Evolutionary conservation across 1,284 basidiomycete genomes (phyloP), one percentile per base, ranked within the genome.

Genomic region (Malassezia nana): DNA sequence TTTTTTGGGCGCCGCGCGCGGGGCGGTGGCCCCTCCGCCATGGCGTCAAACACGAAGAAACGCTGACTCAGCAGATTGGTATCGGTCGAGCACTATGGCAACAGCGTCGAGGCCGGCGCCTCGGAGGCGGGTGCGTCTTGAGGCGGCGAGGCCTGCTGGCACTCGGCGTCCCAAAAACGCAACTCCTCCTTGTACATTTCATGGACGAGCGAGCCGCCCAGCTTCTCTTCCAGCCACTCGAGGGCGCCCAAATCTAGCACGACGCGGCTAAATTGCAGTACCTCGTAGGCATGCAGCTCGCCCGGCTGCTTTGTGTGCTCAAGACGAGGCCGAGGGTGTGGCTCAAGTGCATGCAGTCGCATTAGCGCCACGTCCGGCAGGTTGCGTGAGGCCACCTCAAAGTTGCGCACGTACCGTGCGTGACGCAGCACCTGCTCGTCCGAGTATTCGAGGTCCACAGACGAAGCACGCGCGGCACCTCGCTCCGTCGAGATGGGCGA

Each of bases 221-320:
- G 59, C 58, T 69, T 71, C 47, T 69, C 70, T 54, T 74, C 71
- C 24, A 74, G 63, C 71, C 71, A 72, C 53, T 74, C 71, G 7
- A 74, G 56, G 4, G 71, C 71, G n/a, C 71, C 71, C n/a, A 74
- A 47, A 48, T 74, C 71, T 52, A 64, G 57, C 15, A 74, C 59
- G 20, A 72, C 50, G 55, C 64, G 62, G 41, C 57, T 47, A 20
- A 63, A 46, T 28, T 59, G 57, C n/a, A 74, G 60, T n/a, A 74
- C 63, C 55, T 71, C 62, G 56, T 74, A 74, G 10, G 69, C 71
- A 43, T 67, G 69, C 32, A 74, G 53, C 55, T 74, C 71, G n/a
- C 66, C 70, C 5, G 71, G 69, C 45, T 60, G 63, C 60, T 74
- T 72, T 9, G 32, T 45, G 55, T 64, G 60, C n/a, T 67, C 69